Percentiles rank a stretch among this genome's conserved stretches.
Evolutionary conservation across 2,329 filamentous ascomycete genomes (phyloP).

Genomic region (Myriosclerotinia duriaeana): DNA sequence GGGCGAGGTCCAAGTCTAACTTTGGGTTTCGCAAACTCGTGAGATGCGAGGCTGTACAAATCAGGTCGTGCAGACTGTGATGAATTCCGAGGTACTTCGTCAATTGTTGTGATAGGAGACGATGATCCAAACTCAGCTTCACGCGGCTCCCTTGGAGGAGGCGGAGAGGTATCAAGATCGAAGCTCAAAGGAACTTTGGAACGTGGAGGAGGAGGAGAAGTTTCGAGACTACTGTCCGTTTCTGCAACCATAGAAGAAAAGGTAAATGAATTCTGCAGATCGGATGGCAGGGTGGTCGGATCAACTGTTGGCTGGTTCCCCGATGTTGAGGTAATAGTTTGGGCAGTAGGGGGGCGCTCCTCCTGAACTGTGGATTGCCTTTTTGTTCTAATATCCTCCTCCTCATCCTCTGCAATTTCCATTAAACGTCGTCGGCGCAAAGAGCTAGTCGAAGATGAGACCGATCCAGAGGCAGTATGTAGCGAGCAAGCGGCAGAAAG

Average conservation of each 20-base stretch:
- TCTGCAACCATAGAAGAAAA: constrained; percentile 28
- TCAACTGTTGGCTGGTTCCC: constrained; percentile 22
- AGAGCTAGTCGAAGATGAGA: constrained; percentile 80
- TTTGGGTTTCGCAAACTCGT: constrained; percentile 65
- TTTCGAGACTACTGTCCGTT: constrained; percentile 24
- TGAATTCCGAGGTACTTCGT: constrained; percentile 40
- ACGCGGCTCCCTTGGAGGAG: constrained; percentile 28
- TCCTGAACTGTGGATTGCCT: constrained; percentile 56
- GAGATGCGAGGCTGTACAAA: constrained; percentile 50
- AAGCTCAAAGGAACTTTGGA: constrained; percentile 18
- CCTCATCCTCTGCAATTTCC: constrained; percentile 88
- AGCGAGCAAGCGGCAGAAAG: constrained; percentile 86
- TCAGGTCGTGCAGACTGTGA: constrained; percentile 55
- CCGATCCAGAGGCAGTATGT: constrained; percentile 83
- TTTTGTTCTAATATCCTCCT: constrained; percentile 61
- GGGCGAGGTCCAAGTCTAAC: constrained; percentile 87
- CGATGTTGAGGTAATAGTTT: constrained; percentile 30
- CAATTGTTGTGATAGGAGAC: constrained; percentile 31
- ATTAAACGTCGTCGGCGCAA: constrained; percentile 74
- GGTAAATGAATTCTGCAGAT: constrained; percentile 28
- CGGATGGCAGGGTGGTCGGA: constrained; percentile 25
- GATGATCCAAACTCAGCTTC: constrained; percentile 25
- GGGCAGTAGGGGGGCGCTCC: constrained; percentile 41
- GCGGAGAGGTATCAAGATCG: constrained; percentile 22
- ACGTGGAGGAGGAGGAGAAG: constrained; percentile 37